These are phyloP conservation scores for Leptodermis oblonga DNA, from an alignment of 257 asterid genomes.

Conservation along the genomic window DNA sequence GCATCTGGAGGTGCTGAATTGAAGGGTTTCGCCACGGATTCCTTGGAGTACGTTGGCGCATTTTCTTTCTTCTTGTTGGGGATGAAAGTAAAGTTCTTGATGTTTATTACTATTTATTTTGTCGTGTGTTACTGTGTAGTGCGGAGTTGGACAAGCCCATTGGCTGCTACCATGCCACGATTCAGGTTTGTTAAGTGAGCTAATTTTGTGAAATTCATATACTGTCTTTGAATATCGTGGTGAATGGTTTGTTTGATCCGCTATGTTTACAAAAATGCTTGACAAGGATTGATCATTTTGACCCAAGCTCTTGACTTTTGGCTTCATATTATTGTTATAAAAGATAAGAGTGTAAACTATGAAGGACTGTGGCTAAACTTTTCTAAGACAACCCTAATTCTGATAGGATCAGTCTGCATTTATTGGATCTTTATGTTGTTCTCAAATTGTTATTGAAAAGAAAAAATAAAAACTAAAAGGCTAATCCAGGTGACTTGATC, in stretches of 20 bases:
- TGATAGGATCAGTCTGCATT: neutral
- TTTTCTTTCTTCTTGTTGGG: constrained; percentile 6
- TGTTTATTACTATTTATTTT: neutral
- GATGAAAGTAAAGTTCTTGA: neutral
- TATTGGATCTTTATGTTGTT: neutral
- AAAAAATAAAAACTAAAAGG: neutral
- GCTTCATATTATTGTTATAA: neutral
- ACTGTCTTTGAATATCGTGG: neutral
- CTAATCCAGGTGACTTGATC: neutral
- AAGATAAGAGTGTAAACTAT: neutral
- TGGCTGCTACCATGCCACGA: constrained; percentile 74
- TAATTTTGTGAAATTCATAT: neutral
- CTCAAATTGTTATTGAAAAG: neutral
- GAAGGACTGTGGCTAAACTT: neutral
- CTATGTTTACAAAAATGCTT: neutral
- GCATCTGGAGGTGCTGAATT: constrained; percentile 43
- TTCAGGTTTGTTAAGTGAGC: constrained; percentile 49
- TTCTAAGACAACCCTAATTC: neutral
- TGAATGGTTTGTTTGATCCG: neutral
- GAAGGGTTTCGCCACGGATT: constrained; percentile 36
- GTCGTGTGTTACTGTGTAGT: constrained; percentile 30
- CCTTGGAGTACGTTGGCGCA: constrained; percentile 32
- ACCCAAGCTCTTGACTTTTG: neutral
- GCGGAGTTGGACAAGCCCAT: constrained; percentile 61
- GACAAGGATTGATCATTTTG: neutral